Conservation (phyloP, 352 stramenopile species). For the Aphanomyces stellatus region DNA sequence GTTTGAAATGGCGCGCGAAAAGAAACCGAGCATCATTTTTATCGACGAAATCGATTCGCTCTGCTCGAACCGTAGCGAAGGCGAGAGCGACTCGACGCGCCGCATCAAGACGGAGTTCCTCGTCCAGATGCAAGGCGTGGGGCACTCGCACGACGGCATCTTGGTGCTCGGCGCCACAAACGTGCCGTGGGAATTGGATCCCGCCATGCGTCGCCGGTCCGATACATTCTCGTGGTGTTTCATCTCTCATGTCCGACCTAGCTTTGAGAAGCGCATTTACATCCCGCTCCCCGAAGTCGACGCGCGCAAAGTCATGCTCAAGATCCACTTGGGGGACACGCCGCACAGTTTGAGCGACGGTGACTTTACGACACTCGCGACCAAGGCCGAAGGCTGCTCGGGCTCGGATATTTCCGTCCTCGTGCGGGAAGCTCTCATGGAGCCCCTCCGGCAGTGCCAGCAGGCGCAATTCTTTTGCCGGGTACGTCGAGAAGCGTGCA, state of each 20-base stretch:
- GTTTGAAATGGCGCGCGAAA: slow-evolving; percentile 97
- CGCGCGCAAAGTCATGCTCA: slow-evolving; percentile 92
- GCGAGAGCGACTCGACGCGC: slow-evolving; percentile 93
- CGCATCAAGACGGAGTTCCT: slow-evolving; percentile 99
- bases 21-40: slow-evolving; percentile 92
- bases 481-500: slow-evolving; percentile 28
- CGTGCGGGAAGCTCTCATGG: slow-evolving; percentile 96
- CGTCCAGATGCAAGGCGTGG: slow-evolving; percentile 96
- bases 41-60: slow-evolving; percentile 98
- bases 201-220: slow-evolving; percentile 92
- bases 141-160: slow-evolving; percentile 84
- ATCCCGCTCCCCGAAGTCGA: slow-evolving; percentile 94
- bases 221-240: not conserved
- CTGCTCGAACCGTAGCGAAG: slow-evolving; percentile 86
- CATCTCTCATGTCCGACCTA: slow-evolving; percentile 20
- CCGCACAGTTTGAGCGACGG: slow-evolving; percentile 88
- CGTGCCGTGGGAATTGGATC: slow-evolving; percentile 97
- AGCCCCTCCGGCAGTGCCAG: slow-evolving; percentile 95
- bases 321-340: slow-evolving; percentile 96
- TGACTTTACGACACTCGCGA: slow-evolving; percentile 91
- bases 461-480: slow-evolving; percentile 89
- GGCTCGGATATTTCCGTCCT: slow-evolving; percentile 97
- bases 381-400: slow-evolving; percentile 91
- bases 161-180: slow-evolving; percentile 97
- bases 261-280: slow-evolving; percentile 99